Evolutionary conservation across 805 yeast species (phyloP).

Genomic region (Candida schatavii): DNA sequence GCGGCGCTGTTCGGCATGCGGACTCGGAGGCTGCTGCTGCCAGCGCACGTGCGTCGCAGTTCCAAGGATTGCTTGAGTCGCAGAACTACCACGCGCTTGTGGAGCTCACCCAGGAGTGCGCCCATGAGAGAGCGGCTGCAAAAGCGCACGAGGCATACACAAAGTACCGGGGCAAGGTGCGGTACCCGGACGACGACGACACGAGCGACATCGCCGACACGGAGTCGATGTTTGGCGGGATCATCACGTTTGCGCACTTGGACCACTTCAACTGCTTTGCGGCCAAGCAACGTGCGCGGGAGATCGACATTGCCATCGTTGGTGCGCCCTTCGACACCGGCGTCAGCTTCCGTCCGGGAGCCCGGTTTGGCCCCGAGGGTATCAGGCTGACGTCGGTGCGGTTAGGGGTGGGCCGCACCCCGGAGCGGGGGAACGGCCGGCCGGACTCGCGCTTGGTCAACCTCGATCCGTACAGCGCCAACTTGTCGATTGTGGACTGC

Average conservation of each 20-base stretch:
- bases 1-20: neutral
- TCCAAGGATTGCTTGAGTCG: neutral
- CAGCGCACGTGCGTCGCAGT: neutral
- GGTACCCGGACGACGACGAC: constrained; percentile 34
- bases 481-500: constrained; percentile 53
- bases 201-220: constrained; percentile 25
- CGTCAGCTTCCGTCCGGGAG: constrained; percentile 24
- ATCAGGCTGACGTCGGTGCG: constrained; percentile 17
- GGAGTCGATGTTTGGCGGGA: constrained; percentile 43
- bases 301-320: constrained; percentile 23
- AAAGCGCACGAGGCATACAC: constrained; percentile 9
- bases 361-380: constrained; percentile 26
- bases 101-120: neutral
- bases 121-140: neutral
- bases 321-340: constrained; percentile 32
- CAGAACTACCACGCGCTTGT: neutral
- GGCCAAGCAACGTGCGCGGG: constrained; percentile 19
- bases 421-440: constrained; percentile 31
- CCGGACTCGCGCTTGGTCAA: constrained; percentile 33
- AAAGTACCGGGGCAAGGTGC: constrained; percentile 16
- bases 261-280: constrained; percentile 48
- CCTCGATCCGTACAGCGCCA: constrained; percentile 53
- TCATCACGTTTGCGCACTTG: constrained; percentile 53
- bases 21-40: neutral
- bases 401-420: constrained; percentile 34